A percentile compares a stretch with the other conserved stretches of the same genome.
Evolutionary conservation across 352 stramenopile species (phyloP).

Genomic region (Phytophthora pini): DNA sequence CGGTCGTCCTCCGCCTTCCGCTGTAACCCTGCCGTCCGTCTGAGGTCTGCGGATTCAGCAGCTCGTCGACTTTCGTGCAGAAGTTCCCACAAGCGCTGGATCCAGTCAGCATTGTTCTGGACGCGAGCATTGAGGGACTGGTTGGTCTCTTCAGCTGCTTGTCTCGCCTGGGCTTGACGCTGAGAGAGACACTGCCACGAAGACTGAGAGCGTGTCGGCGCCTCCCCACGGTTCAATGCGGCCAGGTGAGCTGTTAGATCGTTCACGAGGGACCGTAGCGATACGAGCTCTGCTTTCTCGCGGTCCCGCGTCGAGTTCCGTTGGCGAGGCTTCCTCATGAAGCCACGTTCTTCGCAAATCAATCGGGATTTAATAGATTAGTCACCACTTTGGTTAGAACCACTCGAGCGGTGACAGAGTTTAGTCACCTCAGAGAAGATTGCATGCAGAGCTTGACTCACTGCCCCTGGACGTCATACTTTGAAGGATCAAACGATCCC

Average conservation of each 20-base stretch:
- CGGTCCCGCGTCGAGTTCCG: conserved; percentile 40
- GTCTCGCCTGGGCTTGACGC: conserved; percentile 19
- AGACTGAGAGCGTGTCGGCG: conserved; percentile 1
- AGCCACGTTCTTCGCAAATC: too few species aligned
- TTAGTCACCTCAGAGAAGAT: too few species aligned
- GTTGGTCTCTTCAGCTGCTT: conserved; percentile 18
- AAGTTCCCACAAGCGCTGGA: conserved; percentile 36
- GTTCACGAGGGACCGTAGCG: conserved; percentile 17
- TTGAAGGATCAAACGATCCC: too few species aligned
- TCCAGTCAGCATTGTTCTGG: conserved; percentile 39
- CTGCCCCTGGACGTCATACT: too few species aligned
- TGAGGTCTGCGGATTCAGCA: neutral
- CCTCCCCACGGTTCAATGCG: neutral
- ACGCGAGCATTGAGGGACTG: conserved; percentile 7
- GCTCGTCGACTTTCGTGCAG: conserved; percentile 19
- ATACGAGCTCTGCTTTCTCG: conserved; percentile 27
- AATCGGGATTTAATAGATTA: too few species aligned
- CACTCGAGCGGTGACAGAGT: too few species aligned
- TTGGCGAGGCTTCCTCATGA: conserved; percentile 4
- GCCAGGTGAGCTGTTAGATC: conserved; percentile 20
- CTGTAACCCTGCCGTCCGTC: neutral
- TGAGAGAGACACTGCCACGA: conserved; percentile 24
- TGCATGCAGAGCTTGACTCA: too few species aligned
- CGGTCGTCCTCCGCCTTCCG: conserved; percentile 12
- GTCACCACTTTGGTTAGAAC: too few species aligned